Evolutionary conservation across 352 stramenopile genomes (phyloP).

Genomic region (Saprolegnia parasitica): DNA sequence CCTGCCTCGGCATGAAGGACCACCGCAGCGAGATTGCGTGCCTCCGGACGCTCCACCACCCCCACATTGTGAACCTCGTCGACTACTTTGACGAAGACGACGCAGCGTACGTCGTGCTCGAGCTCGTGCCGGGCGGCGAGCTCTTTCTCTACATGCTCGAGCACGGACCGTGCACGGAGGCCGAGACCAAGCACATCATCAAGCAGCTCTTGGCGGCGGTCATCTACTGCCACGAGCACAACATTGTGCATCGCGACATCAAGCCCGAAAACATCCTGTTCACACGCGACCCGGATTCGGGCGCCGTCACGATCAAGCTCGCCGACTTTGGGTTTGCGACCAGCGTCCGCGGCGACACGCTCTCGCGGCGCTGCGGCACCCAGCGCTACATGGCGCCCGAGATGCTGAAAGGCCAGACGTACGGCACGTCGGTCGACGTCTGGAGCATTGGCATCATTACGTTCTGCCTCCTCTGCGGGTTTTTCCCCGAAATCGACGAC

Average conservation of each 20-base stretch:
- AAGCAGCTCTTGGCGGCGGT: slow-evolving; percentile 73
- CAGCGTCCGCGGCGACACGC: slow-evolving; percentile 40
- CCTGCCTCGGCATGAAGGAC: slow-evolving; percentile 49
- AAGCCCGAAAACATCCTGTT: slow-evolving; percentile 88
- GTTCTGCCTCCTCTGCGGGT: slow-evolving; percentile 84
- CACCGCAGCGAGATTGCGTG: slow-evolving; percentile 66
- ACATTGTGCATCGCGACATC: slow-evolving; percentile 78
- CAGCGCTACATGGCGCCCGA: slow-evolving; percentile 77
- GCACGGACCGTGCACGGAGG: slow-evolving; percentile 55
- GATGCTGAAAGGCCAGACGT: slow-evolving; percentile 74
- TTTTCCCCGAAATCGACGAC: slow-evolving; percentile 89
- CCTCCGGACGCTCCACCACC: slow-evolving; percentile 63
- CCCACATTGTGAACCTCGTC: slow-evolving; percentile 85
- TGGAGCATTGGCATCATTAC: slow-evolving; percentile 84
- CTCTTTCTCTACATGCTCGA: slow-evolving; percentile 76
- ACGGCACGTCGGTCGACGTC: slow-evolving; percentile 76
- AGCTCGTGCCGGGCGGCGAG: slow-evolving; percentile 66
- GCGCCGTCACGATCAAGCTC: slow-evolving; percentile 68
- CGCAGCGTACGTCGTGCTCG: slow-evolving; percentile 53
- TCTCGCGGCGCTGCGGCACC: slow-evolving; percentile 67
- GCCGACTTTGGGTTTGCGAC: slow-evolving; percentile 91
- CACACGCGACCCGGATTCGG: slow-evolving; percentile 69
- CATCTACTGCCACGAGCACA: slow-evolving; percentile 84
- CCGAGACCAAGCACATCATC: slow-evolving; percentile 76
- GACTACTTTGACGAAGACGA: slow-evolving; percentile 88